Evolutionary conservation across 1,284 basidiomycete genomes (phyloP), one percentile per base, ranked within the genome.

Genomic region (Ganoderma sp.): DNA sequence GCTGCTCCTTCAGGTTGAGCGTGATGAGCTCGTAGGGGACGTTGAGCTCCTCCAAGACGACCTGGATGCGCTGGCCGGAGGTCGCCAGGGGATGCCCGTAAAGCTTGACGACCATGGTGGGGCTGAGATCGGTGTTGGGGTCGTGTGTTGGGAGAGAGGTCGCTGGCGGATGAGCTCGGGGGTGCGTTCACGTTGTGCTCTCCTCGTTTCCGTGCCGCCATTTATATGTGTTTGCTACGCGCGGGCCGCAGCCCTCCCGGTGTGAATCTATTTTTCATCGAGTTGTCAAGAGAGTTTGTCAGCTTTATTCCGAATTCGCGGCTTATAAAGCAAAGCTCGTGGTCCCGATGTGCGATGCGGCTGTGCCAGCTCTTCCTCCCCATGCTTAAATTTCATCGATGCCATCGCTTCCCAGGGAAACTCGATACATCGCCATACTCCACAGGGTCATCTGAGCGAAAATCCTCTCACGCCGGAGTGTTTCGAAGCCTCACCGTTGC

Each of bases 51-150:
- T 82, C 79, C 70, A 84, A 78, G 19, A 87, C 74, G 28, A 78
- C 63, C 32, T 25, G 12, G 10, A 52, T 22, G 9, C 48, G 28
- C 1, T 56, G 52, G 28, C 28, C 48, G 10, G 22, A 25, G 52
- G 32, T 56, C 52, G 25, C 52, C 1, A 17, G 17, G 52, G 52
- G 52, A 34, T 32, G 17, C 3, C 28, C 85, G 76, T 84, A 75
- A 48, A 89, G 75, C 65, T 83, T 85, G 74, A 88, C 75, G 65
- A 84, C 82, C 87, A 88, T 89, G 6, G 52, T 56, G 28, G 45
- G 22, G 8, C 8, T 2, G 45, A 7, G 45, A 48, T 48, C 48
- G 22, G 22, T 9, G n/a, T 17, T n/a, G n/a, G 4, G 10, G 12
- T 12, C 2, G 22, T 25, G 48, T 12, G 22, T 28, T 52, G 48